phyloP scores from a whole-genome alignment of 441 rosid species.

The Pelargonium australe region DNA sequence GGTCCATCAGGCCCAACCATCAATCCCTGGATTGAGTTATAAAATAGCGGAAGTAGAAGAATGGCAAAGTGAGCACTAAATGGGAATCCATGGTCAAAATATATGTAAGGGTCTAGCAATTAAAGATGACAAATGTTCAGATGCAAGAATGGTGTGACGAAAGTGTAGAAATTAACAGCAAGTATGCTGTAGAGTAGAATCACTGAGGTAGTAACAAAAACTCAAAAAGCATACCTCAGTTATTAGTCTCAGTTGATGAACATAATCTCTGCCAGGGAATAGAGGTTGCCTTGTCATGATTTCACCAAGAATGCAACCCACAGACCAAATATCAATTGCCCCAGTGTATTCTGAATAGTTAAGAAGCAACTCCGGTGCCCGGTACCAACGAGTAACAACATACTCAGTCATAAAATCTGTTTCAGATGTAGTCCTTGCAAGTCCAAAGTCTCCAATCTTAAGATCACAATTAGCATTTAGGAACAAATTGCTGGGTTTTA shows the following conservation, averaged over 20 bases:
- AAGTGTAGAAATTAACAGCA: too few relatives aligned
- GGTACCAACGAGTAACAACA: conserved; percentile 94
- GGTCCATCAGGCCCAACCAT: too few relatives aligned
- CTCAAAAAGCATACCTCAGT: conserved; percentile 91
- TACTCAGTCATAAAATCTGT: conserved; percentile 98
- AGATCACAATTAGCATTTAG: conserved; percentile 86
- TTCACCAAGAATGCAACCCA: conserved; percentile 94
- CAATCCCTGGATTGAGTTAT: too few relatives aligned
- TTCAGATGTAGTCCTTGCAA: conserved; percentile 94
- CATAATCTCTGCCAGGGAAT: conserved; percentile 94
- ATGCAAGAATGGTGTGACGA: too few relatives aligned
- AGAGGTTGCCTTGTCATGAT: conserved; percentile 67
- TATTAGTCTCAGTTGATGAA: conserved; percentile 83
- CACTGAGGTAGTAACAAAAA: neutral
- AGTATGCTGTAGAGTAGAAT: neutral
- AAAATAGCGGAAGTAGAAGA: too few relatives aligned
- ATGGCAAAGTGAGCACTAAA: too few relatives aligned
- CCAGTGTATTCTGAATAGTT: conserved; percentile 94
- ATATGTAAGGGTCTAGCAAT: too few relatives aligned
- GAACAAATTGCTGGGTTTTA: conserved; percentile 87
- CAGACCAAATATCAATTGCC: conserved; percentile 96
- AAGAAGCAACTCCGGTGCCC: conserved; percentile 90
- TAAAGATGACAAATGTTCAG: too few relatives aligned
- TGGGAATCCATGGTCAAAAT: too few relatives aligned
- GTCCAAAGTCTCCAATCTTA: conserved; percentile 89